Conservation (phyloP, 352 stramenopile genomes). For the Phytophthora sansomeana region DNA sequence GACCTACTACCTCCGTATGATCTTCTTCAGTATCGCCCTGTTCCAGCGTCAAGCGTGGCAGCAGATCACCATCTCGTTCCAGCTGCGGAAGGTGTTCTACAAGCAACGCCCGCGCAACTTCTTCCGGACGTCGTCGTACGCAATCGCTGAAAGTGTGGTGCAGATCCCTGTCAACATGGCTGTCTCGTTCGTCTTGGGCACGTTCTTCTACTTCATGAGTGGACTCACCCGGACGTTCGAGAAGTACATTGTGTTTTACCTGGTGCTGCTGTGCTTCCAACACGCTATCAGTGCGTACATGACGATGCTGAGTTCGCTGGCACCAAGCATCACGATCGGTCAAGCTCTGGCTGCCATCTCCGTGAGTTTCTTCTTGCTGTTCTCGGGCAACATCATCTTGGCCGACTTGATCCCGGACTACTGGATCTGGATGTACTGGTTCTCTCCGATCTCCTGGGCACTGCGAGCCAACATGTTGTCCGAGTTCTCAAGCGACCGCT, state of each 20-base stretch:
- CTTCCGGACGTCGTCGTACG: conserved; percentile 80
- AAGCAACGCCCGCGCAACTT: too few species aligned
- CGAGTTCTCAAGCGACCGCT: conserved; percentile 43
- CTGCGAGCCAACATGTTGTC: conserved; percentile 52
- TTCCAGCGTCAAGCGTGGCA: too few species aligned
- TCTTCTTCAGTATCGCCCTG: too few species aligned
- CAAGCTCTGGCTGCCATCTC: conserved; percentile 48
- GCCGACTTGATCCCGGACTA: conserved; percentile 52
- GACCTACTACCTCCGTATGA: too few species aligned
- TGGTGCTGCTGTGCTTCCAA: conserved; percentile 73
- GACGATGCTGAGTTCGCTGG: conserved; percentile 44
- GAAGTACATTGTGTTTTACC: conserved; percentile 77
- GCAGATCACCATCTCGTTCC: too few species aligned
- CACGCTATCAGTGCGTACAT: conserved; percentile 56
- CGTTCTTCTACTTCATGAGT: conserved; percentile 83
- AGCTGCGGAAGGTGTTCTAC: too few species aligned
- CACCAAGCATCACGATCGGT: conserved; percentile 49
- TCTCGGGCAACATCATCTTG: conserved; percentile 67
- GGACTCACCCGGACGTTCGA: conserved; percentile 57
- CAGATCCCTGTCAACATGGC: conserved; percentile 57
- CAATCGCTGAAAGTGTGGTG: conserved; percentile 59
- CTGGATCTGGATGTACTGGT: too few species aligned
- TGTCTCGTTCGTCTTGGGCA: conserved; percentile 78
- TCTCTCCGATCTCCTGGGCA: conserved; percentile 57
- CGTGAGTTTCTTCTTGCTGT: conserved; percentile 59